These are phyloP conservation scores for Penicillium cataractarum DNA, from an alignment of 495 filamentous ascomycete genomes.

Conservation along the genomic window DNA sequence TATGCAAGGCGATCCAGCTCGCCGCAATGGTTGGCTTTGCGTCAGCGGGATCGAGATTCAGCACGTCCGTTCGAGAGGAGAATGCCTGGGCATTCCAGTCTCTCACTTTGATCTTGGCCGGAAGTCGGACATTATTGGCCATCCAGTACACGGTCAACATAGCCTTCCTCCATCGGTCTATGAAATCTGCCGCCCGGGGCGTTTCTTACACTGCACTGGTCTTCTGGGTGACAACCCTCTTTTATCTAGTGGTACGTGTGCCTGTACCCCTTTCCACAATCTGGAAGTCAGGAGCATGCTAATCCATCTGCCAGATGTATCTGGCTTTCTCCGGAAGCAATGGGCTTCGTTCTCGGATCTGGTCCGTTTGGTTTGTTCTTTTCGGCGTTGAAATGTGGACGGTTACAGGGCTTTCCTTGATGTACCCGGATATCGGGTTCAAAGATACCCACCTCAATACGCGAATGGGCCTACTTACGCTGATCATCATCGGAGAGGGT, in stretches of 20 bases:
- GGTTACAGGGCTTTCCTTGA: conserved; percentile 57
- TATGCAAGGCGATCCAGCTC: conserved; percentile 65
- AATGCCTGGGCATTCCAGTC: conserved; percentile 51
- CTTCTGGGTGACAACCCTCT: conserved; percentile 44
- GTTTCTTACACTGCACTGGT: conserved; percentile 45
- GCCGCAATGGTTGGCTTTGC: conserved; percentile 67
- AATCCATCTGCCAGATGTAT: conserved; percentile 35
- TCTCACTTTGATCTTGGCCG: conserved; percentile 59
- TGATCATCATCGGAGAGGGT: conserved; percentile 73
- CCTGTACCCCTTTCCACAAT: neutral
- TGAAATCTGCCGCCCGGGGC: conserved; percentile 33
- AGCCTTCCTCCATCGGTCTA: conserved; percentile 46
- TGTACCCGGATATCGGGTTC: conserved; percentile 61
- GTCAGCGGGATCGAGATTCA: conserved; percentile 60
- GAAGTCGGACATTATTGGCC: conserved; percentile 58
- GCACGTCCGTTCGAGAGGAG: conserved; percentile 46
- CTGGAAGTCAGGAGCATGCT: conserved; percentile 9
- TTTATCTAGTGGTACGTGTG: conserved; percentile 55
- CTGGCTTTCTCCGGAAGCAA: conserved; percentile 38
- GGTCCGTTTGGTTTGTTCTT: conserved; percentile 62
- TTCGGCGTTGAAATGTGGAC: conserved; percentile 57
- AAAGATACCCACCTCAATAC: conserved; percentile 68
- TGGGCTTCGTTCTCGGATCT: conserved; percentile 41
- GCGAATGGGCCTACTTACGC: conserved; percentile 66
- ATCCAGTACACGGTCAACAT: conserved; percentile 61